phyloP scores from a whole-genome alignment of 1,139 yeast genomes.

The Saccharomyces hybrid region DNA sequence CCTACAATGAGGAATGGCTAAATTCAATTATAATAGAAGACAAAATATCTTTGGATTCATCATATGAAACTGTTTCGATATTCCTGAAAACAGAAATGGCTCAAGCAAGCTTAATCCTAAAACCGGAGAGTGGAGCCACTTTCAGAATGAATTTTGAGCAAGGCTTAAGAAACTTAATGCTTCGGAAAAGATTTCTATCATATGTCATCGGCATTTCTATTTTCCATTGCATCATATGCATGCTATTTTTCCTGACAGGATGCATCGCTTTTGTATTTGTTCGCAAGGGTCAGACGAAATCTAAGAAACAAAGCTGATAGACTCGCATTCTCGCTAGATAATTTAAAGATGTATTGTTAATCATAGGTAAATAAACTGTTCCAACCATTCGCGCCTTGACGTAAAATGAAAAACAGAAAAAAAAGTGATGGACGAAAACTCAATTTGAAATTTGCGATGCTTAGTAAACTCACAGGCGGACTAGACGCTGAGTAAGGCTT shows the following conservation, averaged over 20 bases:
- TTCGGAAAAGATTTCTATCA: conserved; percentile 19
- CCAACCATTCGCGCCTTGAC: neutral
- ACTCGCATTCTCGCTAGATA: neutral
- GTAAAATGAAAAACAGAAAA: neutral
- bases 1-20: conserved; percentile 11
- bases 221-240: conserved; percentile 14
- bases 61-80: conserved; percentile 2
- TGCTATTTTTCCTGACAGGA: neutral
- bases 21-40: conserved; percentile 17
- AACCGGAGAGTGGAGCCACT: conserved; percentile 15
- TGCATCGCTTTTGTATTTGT: neutral
- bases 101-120: conserved; percentile 9
- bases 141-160: conserved; percentile 23
- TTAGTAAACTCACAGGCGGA: too few species aligned
- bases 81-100: neutral
- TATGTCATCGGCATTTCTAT: conserved; percentile 21
- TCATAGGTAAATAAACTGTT: neutral
- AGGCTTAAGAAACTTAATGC: conserved; percentile 27
- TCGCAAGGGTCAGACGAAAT: neutral
- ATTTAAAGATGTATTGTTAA: neutral
- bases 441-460: neutral
- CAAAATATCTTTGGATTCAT: conserved; percentile 9
- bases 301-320: neutral
- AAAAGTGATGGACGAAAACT: neutral
- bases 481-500: neutral